Evolutionary conservation across 2,329 filamentous ascomycete species (phyloP).

Genomic region (Calonectria crousiana): DNA sequence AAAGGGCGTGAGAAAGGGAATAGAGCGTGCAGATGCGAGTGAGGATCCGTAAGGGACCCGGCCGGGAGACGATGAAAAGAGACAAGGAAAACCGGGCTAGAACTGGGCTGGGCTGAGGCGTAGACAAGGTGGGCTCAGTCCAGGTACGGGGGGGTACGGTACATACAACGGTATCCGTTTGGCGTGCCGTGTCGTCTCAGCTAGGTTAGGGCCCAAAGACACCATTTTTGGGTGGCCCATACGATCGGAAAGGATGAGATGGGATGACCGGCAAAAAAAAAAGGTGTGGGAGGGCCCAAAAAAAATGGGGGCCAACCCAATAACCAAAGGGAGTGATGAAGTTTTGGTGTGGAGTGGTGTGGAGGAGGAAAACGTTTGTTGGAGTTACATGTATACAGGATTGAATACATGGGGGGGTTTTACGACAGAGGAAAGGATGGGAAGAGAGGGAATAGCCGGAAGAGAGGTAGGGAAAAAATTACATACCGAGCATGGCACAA

Average conservation of each 20-base stretch:
- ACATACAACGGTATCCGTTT: slow-evolving; percentile 19
- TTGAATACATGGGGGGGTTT: background rate
- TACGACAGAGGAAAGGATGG: background rate
- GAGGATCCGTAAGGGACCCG: slow-evolving; percentile 4
- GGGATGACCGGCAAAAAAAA: slow-evolving; percentile 6
- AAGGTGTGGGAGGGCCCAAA: background rate
- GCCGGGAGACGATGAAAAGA: background rate
- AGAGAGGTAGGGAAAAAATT: background rate
- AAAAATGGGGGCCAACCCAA: background rate
- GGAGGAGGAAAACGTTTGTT: slow-evolving; percentile 2
- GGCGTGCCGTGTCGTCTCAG: slow-evolving; percentile 8
- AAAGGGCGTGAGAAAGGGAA: background rate
- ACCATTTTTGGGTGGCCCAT: slow-evolving; percentile 18
- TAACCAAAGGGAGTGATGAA: background rate
- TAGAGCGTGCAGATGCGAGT: slow-evolving; percentile 13
- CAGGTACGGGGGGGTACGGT: slow-evolving; percentile 23
- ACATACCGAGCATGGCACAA: slow-evolving; percentile 12
- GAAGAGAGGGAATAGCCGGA: background rate
- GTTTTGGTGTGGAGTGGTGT: background rate
- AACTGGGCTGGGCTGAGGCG: slow-evolving; percentile 18
- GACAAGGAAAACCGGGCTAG: slow-evolving; percentile 11
- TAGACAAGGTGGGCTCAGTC: slow-evolving; percentile 12
- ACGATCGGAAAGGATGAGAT: slow-evolving; percentile 20
- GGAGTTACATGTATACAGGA: slow-evolving; percentile 7
- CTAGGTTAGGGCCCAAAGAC: slow-evolving; percentile 12